These are phyloP conservation scores for Oryza brachyantha DNA, from an alignment of 176 grass and related monocot species.

Conservation along the genomic window DNA sequence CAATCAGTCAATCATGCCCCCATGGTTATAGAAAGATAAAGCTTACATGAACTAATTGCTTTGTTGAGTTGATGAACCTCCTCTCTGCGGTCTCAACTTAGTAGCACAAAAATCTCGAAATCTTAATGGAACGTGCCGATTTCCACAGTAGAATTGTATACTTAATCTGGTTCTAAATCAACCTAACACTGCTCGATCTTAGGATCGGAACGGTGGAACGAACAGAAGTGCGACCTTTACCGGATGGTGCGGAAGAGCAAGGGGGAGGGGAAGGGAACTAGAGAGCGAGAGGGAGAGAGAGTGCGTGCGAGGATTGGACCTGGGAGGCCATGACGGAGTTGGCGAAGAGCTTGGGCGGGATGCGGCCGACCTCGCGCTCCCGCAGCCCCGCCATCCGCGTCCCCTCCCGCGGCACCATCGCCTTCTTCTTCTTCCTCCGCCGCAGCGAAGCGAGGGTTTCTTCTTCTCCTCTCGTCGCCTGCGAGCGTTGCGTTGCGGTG, in stretches of 20 bases:
- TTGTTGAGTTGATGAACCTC: neutral
- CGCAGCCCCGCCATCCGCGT: conserved; percentile 38
- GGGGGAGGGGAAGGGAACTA: neutral
- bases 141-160: neutral
- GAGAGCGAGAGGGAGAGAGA: too few relatives aligned
- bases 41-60: neutral
- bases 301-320: conserved; percentile 24
- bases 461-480: neutral
- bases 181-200: neutral
- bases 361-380: conserved; percentile 48
- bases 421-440: neutral
- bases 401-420: conserved; percentile 30
- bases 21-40: neutral
- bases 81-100: neutral
- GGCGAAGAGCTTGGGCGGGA: conserved; percentile 43
- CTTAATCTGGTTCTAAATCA: neutral
- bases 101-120: neutral
- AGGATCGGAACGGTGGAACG: neutral
- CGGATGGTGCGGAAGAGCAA: neutral
- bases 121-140: neutral
- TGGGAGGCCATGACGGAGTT: conserved; percentile 41
- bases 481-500: too few relatives aligned
- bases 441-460: conserved; percentile 8
- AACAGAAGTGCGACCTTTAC: neutral
- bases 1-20: neutral